Evolutionary conservation across 2,329 filamentous ascomycete genomes (phyloP).

Genomic region (Sordariomycetes sp.): DNA sequence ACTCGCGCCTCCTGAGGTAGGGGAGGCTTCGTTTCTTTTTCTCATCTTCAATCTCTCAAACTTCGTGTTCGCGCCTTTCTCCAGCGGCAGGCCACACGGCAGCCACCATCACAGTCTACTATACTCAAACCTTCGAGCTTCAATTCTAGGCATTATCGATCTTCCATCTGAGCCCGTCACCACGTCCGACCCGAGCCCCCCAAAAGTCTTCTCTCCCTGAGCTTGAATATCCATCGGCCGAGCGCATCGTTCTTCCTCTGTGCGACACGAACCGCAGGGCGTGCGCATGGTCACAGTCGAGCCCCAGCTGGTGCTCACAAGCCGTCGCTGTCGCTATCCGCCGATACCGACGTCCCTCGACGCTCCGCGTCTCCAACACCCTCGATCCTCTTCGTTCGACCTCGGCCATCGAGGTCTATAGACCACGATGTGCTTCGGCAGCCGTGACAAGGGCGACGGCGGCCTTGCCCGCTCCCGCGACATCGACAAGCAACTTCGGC

Average conservation of each 20-base stretch:
- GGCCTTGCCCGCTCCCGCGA: constrained; percentile 54
- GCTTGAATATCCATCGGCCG: too few relatives aligned
- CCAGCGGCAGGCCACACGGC: too few relatives aligned
- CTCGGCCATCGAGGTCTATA: background rate
- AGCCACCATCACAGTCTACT: too few relatives aligned
- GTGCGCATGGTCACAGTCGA: too few relatives aligned
- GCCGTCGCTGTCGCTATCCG: constrained; percentile 1
- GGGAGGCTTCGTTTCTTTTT: background rate
- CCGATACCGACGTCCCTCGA: background rate
- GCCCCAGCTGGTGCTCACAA: background rate
- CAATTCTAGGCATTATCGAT: too few relatives aligned
- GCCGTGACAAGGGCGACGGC: constrained; percentile 38
- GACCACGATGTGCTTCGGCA: constrained; percentile 54
- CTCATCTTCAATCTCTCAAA: background rate
- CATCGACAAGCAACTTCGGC: constrained; percentile 77
- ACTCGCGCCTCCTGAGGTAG: constrained; percentile 1
- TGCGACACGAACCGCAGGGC: too few relatives aligned
- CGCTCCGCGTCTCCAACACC: background rate
- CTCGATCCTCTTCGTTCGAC: background rate
- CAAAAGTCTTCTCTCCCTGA: too few relatives aligned
- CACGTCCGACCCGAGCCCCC: too few relatives aligned
- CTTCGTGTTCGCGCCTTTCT: too few relatives aligned
- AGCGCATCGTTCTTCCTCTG: background rate
- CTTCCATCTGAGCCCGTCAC: too few relatives aligned
- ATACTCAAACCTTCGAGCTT: too few relatives aligned